Evolutionary conservation across 768 basidiomycete species (phyloP), one percentile per base, ranked within the genome.

Genomic region (Termitomyces sp.): DNA sequence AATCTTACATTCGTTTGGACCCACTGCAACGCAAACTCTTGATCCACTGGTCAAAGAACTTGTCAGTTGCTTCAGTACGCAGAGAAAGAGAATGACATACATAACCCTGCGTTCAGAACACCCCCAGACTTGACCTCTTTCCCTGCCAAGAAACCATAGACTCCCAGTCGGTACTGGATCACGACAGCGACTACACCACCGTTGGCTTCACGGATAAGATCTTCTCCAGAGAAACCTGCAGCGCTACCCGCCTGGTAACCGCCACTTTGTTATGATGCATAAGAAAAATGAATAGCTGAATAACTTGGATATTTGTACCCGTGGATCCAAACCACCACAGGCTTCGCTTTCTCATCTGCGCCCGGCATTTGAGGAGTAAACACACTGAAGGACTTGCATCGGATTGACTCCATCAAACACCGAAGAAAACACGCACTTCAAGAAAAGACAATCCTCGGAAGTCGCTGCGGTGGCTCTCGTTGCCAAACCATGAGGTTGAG

Each of bases 71-170:
- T 4, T 0, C n/a, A 40, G 32, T 51, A 12, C 33, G n/a, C 49
- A 40, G n/a, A 58, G 39, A 24, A 13, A 39, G 32, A 36, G 16
- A 18, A 12, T 15, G 24, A 73, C 79, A 56, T 60, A 83, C 83
- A 68, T 54, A 84, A 64, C 20, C 82, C 83, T 16, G 78, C 81
- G 53, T 84, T 84, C 58, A 82, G 65, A 2, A 63, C 75, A 7
- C 83, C 83, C 9, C 70, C 70, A 8, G 72, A 65, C 56, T 83
- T 78, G 7, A 83, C 75, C 35, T 74, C 65, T 39, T 68, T 60
- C 0, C 82, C 81, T 22, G 82, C 59, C 36, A 84, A 66, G 67
- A 83, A 84, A 7, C 81, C 81, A 62, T 78, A 79, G 2, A 79
- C 58, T 1, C 80, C 80, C 4, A 81, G 62, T 15, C 79, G 73